phyloP scores from a whole-genome alignment of 1,284 basidiomycete species.

The Pseudozyma sp. region DNA sequence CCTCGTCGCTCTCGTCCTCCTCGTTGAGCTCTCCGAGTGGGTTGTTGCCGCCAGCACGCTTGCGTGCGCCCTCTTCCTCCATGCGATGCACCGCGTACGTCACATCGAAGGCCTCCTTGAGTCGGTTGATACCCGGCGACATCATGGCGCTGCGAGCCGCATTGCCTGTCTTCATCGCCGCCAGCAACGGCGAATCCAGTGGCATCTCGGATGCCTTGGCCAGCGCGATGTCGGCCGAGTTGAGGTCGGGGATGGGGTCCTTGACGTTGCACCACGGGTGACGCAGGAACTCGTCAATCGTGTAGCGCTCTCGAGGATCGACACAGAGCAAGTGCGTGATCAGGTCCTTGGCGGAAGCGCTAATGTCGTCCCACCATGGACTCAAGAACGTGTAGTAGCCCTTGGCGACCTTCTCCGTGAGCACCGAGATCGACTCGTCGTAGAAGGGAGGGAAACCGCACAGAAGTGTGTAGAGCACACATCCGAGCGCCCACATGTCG shows the following conservation, averaged over 20 bases:
- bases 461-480: conserved; percentile 97
- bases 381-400: conserved; percentile 98
- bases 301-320: conserved; percentile 92
- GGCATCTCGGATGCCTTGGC: conserved; percentile 72
- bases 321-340: conserved; percentile 95
- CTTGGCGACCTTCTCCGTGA: conserved; percentile 97
- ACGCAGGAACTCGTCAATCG: conserved; percentile 95
- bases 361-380: conserved; percentile 99
- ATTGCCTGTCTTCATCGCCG: conserved; percentile 74
- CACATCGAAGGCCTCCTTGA: conserved; percentile 99
- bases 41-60: conserved; percentile 71
- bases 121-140: conserved; percentile 82
- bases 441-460: conserved; percentile 99
- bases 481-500: conserved; percentile 99
- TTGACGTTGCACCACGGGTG: conserved; percentile 90
- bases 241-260: conserved; percentile 61
- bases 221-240: conserved; percentile 63
- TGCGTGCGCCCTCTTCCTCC: conserved; percentile 92
- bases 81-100: conserved; percentile 99
- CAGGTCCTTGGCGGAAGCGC: conserved; percentile 88
- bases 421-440: conserved; percentile 96
- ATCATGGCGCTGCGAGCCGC: conserved; percentile 75
- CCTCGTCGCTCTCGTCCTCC: conserved; percentile 76
- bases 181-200: conserved; percentile 90
- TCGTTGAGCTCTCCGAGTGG: conserved; percentile 85